Base-by-base conservation (phyloP, 208 protist genomes). In the Angomonas ambiguus region DNA sequence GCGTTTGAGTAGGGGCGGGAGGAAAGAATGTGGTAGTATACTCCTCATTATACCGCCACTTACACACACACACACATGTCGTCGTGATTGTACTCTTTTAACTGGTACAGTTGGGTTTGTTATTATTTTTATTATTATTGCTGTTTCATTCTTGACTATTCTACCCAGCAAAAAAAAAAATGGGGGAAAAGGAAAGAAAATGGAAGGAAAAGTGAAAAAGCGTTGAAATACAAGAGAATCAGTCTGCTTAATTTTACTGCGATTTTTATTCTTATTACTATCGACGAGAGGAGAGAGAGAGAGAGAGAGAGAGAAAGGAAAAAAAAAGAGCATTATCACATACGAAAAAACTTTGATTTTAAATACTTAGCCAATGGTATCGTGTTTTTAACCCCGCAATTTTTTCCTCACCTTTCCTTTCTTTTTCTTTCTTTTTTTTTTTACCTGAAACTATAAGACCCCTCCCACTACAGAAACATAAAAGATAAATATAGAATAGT, bases 1-100 rank as follows among this genome's bases (percentile, higher is more conserved):
- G 58, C 34, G 18, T 42, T 76, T 22, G 55, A 75, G 56, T 34
- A 70, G 35, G 60, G 73, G 55, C 42, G 73, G 8, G 67, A 65
- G 13, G 27, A 42, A 30, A 24, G n/a, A 56, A 11, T 56, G 18
- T 6, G 10, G 49, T 56, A 16, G n/a, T n/a, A n/a, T n/a, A n/a
- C n/a, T n/a, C n/a, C n/a, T n/a, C n/a, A n/a, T n/a, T n/a, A n/a
- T n/a, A n/a, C n/a, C n/a, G n/a, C n/a, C n/a, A n/a, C n/a, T n/a
- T n/a, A n/a, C n/a, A n/a, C n/a, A n/a, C n/a, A n/a, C n/a, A n/a
- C n/a, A n/a, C n/a, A n/a, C n/a, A n/a, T n/a, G n/a, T n/a, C n/a
- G n/a, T n/a, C n/a, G n/a, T n/a, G n/a, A n/a, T n/a, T n/a, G n/a
- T n/a, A n/a, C n/a, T n/a, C n/a, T n/a, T n/a, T n/a, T n/a, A n/a